Base-by-base conservation (phyloP, 352 stramenopile species). In the Pythium aphanidermatum region DNA sequence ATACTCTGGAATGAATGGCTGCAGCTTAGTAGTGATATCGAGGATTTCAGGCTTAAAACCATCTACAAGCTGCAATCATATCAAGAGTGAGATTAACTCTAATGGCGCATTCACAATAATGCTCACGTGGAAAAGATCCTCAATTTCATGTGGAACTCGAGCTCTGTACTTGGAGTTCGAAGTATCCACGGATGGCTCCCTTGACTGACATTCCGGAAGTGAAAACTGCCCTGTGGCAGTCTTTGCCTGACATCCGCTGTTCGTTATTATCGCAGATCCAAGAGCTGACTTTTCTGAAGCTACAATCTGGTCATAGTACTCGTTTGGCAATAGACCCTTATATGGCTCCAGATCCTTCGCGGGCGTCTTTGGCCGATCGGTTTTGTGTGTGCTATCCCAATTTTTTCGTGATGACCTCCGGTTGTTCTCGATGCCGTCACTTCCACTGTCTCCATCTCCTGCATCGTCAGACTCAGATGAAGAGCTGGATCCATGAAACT, bases 1-100 rank as follows among this genome's bases (percentile, higher is more conserved):
- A 50, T 90, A 97, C 19, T 95, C 83, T 1, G 94, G 94, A 10
- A 98, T 68, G 44, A 98, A 98, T 16, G 85, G 92, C 58, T 97
- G 86, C 6, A 98, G 61, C 29, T 68, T 65, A n/a, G 84, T 96
- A 24, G 86, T 72, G 28, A 98, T 77, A 5, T 97, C 89, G 6
- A 95, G 52, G 4, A 90, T 70, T 36, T 97, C 85, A 3, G 92
- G 86, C 17, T 78, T 84, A 60, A 96, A 98, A 0, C 58, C 65
- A 14, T 83, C 70, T 37, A 92, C 78, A 56, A 78, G 73, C 69
- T 89, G 47, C n/a, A n/a, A 23, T 77, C 3, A 17, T 4, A 20
- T 44, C 9, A 25, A 5, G 31, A 43, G 12, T 43, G 12, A 39
- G 1, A 44, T 12, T 25, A 48, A 31, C n/a, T n/a, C n/a, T 38